Percentiles rank a stretch among this genome's conserved stretches.
Evolutionary conservation across 106 monocot genomes (phyloP).

Genomic region (Acanthochlamys bracteata): DNA sequence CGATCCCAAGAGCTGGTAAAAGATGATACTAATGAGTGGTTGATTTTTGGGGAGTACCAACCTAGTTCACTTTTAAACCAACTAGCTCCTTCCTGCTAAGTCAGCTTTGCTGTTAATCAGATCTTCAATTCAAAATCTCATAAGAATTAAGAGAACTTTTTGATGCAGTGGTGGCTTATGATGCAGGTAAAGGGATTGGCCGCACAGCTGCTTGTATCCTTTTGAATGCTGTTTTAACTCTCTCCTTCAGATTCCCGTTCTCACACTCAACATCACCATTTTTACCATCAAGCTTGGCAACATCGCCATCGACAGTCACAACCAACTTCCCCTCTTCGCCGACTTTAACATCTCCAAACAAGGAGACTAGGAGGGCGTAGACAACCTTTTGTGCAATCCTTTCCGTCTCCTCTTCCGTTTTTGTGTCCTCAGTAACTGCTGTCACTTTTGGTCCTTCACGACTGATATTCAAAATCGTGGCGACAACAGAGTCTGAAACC

Average conservation of each 20-base stretch:
- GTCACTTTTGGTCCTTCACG: slow-evolving; percentile 71
- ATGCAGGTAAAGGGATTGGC: slow-evolving; percentile 64
- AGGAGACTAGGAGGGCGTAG: slow-evolving; percentile 53
- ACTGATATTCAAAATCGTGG: slow-evolving; percentile 86
- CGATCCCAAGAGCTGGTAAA: too few relatives aligned
- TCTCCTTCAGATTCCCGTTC: slow-evolving; percentile 61
- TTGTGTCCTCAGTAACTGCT: slow-evolving; percentile 37
- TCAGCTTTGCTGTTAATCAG: too few relatives aligned
- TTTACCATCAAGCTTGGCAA: slow-evolving; percentile 51
- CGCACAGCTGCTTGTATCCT: slow-evolving; percentile 64
- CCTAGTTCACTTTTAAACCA: too few relatives aligned
- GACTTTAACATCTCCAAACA: slow-evolving; percentile 88
- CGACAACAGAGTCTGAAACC: slow-evolving; percentile 95
- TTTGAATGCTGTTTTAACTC: slow-evolving; percentile 66
- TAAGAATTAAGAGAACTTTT: too few relatives aligned
- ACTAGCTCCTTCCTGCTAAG: too few relatives aligned
- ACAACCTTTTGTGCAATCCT: slow-evolving; percentile 68
- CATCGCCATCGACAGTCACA: slow-evolving; percentile 71
- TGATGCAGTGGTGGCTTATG: slow-evolving; percentile 3
- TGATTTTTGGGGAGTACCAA: too few relatives aligned
- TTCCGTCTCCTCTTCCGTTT: slow-evolving; percentile 66
- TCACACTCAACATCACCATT: slow-evolving; percentile 84
- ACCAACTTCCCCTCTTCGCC: slow-evolving; percentile 77
- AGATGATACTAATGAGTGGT: too few relatives aligned
- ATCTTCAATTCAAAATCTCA: too few relatives aligned